phyloP scores from a whole-genome alignment of 148 eudicot species.

The Rhododendron simsii region DNA sequence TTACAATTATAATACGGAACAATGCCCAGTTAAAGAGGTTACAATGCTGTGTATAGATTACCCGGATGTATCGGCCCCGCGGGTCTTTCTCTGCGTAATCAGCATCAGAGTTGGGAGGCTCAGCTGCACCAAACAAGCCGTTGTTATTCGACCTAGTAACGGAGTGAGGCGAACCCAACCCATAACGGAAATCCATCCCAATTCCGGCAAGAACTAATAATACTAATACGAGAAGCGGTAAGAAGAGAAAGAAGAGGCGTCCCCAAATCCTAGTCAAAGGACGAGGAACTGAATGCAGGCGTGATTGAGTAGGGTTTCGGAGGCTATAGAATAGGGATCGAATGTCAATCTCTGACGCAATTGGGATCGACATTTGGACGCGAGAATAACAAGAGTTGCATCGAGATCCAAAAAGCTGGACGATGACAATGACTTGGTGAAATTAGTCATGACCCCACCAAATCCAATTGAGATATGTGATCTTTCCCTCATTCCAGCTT shows the following conservation, averaged over 20 bases:
- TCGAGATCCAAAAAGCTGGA: slow-evolving; percentile 13
- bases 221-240: slow-evolving; percentile 2
- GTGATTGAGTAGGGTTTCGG: slow-evolving; percentile 10
- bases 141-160: background rate
- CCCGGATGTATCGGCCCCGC: slow-evolving; percentile 76
- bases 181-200: slow-evolving; percentile 23
- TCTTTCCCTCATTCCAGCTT: slow-evolving; percentile 16
- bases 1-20: background rate
- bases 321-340: slow-evolving; percentile 22
- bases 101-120: slow-evolving; percentile 22
- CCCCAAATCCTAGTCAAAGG: slow-evolving; percentile 9
- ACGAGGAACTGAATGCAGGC: background rate
- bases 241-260: slow-evolving; percentile 8
- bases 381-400: background rate
- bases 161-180: background rate
- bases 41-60: slow-evolving; percentile 17
- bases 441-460: slow-evolving; percentile 4
- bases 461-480: background rate
- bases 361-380: slow-evolving; percentile 31
- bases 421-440: background rate
- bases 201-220: slow-evolving; percentile 26
- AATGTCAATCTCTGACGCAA: slow-evolving; percentile 31
- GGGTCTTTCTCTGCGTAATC: slow-evolving; percentile 64
- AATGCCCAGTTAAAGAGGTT: background rate
- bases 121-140: slow-evolving; percentile 7